Conservation (phyloP, 306 rosid species). For the Vigna hirtella region DNA sequence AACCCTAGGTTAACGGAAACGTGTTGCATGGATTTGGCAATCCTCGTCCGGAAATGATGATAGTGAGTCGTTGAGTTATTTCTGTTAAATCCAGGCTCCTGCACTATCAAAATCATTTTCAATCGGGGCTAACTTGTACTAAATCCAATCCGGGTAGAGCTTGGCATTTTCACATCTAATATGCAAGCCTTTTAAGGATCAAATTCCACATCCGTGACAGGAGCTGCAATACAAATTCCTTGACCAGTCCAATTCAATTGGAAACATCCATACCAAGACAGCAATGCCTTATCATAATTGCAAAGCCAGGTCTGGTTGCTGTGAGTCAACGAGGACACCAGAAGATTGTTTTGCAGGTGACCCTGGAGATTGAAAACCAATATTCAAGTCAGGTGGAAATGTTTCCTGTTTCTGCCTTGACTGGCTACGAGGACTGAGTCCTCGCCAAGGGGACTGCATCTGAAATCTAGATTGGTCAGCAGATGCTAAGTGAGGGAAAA, state of each 20-base stretch:
- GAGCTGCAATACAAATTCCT: constrained; percentile 38
- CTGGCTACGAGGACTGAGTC: constrained; percentile 66
- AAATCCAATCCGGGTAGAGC: constrained; percentile 24
- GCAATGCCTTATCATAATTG: constrained; percentile 76
- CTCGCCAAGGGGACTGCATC: constrained; percentile 75
- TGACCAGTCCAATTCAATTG: constrained; percentile 36
- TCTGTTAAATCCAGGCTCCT: constrained; percentile 31
- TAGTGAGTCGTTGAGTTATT: constrained; percentile 10
- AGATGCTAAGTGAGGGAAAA: constrained; percentile 68
- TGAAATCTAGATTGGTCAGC: constrained; percentile 80
- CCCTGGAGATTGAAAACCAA: constrained; percentile 88
- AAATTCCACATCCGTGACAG: constrained; percentile 33
- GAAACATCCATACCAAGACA: constrained; percentile 48
- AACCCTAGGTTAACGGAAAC: constrained; percentile 26
- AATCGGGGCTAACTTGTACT: constrained; percentile 13
- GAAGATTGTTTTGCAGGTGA: constrained; percentile 92
- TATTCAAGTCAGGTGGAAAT: constrained; percentile 96
- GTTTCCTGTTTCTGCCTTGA: constrained; percentile 77
- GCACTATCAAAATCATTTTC: constrained; percentile 40
- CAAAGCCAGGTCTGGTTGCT: constrained; percentile 99
- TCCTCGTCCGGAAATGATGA: constrained; percentile 40
- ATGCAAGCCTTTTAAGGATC: constrained; percentile 38
- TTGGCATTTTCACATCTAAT: constrained; percentile 33
- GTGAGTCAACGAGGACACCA: constrained; percentile 78
- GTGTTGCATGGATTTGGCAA: constrained; percentile 29